These are phyloP conservation scores for Daldinia sp. DNA, from an alignment of 2,329 filamentous ascomycete genomes.

Conservation along the genomic window DNA sequence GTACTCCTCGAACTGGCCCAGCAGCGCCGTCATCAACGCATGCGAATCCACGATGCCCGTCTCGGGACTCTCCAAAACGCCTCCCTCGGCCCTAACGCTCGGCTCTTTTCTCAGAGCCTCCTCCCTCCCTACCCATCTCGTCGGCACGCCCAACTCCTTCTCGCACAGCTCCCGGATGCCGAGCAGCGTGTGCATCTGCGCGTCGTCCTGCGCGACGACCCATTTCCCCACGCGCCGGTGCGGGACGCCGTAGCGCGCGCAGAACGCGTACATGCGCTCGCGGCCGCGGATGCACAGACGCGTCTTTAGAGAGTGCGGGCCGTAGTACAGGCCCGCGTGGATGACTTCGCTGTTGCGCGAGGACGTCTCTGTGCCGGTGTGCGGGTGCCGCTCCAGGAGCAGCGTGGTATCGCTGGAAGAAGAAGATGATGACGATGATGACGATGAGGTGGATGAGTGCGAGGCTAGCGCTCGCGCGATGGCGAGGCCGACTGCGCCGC, in stretches of 20 bases:
- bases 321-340: conserved; percentile 95
- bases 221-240: conserved; percentile 87
- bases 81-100: conserved; percentile 76
- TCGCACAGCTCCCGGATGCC: conserved; percentile 61
- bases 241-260: conserved; percentile 73
- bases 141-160: conserved; percentile 68
- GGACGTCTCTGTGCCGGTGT: conserved; percentile 86
- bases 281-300: conserved; percentile 83
- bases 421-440: conserved; percentile 54
- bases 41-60: conserved; percentile 95
- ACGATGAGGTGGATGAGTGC: conserved; percentile 38
- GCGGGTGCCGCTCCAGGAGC: conserved; percentile 82
- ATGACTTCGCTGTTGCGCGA: conserved; percentile 96
- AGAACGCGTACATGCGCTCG: conserved; percentile 82
- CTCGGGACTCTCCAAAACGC: conserved; percentile 83
- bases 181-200: conserved; percentile 74
- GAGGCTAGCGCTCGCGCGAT: conserved; percentile 80
- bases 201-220: conserved; percentile 87
- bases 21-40: conserved; percentile 82
- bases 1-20: conserved; percentile 79
- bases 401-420: conserved; percentile 69
- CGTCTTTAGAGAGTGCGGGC: conserved; percentile 80
- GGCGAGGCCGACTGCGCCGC: conserved; percentile 80
- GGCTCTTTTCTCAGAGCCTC: conserved; percentile 78
- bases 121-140: conserved; percentile 72